Evolutionary conservation across 768 basidiomycete genomes (phyloP).

Genomic region (Tephrocybe sp.): DNA sequence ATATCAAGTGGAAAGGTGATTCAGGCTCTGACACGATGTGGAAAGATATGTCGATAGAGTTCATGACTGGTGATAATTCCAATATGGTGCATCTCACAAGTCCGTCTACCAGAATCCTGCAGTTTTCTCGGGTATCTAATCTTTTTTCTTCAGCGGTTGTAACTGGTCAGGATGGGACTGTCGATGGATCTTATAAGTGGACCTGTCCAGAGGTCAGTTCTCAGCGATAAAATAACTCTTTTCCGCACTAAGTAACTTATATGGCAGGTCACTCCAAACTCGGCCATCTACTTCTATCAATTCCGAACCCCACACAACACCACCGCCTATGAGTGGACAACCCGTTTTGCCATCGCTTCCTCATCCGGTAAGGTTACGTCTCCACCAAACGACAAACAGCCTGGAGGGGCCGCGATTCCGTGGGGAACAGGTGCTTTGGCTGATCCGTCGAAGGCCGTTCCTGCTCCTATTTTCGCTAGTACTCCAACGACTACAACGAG

Average conservation of each 20-base stretch:
- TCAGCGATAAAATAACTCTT: background rate
- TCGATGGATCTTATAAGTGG: conserved; percentile 44
- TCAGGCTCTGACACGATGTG: conserved; percentile 48
- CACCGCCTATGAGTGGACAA: conserved; percentile 57
- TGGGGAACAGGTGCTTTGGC: conserved; percentile 55
- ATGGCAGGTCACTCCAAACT: conserved; percentile 56
- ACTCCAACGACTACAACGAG: too few relatives aligned
- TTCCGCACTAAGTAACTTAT: too few relatives aligned
- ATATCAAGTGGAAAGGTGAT: conserved; percentile 59
- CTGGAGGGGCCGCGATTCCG: conserved; percentile 47
- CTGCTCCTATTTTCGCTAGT: too few relatives aligned
- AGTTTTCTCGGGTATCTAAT: background rate
- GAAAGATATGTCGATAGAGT: conserved; percentile 69
- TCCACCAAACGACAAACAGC: conserved; percentile 51
- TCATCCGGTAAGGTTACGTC: conserved; percentile 40
- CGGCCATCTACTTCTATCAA: conserved; percentile 80
- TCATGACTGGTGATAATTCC: conserved; percentile 77
- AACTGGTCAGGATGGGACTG: conserved; percentile 60
- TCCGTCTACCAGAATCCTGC: conserved; percentile 29
- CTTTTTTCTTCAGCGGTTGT: conserved; percentile 50
- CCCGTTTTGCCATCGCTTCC: conserved; percentile 73
- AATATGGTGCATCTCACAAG: conserved; percentile 66
- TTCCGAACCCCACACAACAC: conserved; percentile 47
- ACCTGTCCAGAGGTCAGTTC: conserved; percentile 55
- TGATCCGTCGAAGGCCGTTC: too few relatives aligned